Conservation (phyloP, 768 basidiomycete genomes). For the Podaxis sp. region DNA sequence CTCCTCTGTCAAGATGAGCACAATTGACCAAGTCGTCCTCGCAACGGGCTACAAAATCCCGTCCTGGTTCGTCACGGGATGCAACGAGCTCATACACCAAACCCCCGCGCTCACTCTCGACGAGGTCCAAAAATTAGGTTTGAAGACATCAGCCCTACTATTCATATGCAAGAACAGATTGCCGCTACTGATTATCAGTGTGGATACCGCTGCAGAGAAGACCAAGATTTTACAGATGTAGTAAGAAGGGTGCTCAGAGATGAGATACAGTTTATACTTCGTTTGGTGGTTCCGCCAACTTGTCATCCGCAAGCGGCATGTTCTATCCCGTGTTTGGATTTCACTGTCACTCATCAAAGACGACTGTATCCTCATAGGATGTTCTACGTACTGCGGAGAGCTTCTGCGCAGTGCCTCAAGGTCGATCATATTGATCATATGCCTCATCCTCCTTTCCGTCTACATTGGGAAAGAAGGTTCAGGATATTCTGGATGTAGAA, state of each 20-base stretch:
- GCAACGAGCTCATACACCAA: background rate
- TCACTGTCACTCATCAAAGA: background rate
- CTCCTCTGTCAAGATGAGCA: background rate
- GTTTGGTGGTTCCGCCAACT: background rate
- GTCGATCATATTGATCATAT: background rate
- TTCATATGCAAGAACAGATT: background rate
- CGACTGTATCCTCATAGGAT: background rate
- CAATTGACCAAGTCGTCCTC: background rate
- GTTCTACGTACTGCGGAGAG: background rate
- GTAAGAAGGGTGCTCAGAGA: background rate
- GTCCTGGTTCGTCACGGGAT: background rate
- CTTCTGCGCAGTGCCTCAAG: slow-evolving; percentile 10
- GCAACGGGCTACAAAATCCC: background rate
- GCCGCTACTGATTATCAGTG: background rate
- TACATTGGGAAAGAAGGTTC: background rate
- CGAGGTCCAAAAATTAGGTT: background rate
- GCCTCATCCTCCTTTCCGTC: background rate
- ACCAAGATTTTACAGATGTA: background rate
- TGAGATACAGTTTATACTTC: background rate
- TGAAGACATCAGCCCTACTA: background rate
- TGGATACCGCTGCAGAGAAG: background rate
- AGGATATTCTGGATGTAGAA: background rate
- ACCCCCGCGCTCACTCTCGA: background rate
- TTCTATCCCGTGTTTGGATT: no score
- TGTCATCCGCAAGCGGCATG: no score